These are phyloP conservation scores for Pythium periplocum DNA, from an alignment of 352 stramenopile species.

Conservation along the genomic window DNA sequence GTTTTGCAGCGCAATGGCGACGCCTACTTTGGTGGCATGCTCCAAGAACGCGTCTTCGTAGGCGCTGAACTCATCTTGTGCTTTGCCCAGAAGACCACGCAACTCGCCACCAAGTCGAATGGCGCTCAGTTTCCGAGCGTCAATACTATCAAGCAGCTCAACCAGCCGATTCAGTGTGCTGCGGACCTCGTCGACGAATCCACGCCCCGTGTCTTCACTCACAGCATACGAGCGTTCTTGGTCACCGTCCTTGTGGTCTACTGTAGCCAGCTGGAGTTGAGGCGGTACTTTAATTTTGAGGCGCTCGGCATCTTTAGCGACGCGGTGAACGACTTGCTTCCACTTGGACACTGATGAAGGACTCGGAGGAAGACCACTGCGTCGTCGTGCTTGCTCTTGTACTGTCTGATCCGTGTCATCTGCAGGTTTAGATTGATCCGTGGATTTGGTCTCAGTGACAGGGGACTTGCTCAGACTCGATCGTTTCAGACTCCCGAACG, in stretches of 20 bases:
- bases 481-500: conserved; percentile 50
- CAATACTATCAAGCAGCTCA: conserved; percentile 47
- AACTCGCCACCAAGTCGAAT: conserved; percentile 68
- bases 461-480: conserved; percentile 16
- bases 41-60: conserved; percentile 59
- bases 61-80: conserved; percentile 66
- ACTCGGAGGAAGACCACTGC: background rate
- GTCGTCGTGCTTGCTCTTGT: background rate
- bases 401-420: background rate
- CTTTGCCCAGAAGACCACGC: conserved; percentile 71
- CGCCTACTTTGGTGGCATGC: conserved; percentile 39
- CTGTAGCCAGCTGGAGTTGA: too few species aligned
- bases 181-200: conserved; percentile 17
- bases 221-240: too few species aligned
- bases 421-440: too few species aligned
- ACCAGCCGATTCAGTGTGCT: conserved; percentile 43
- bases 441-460: too few species aligned
- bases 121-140: conserved; percentile 52
- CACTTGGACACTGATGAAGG: conserved; percentile 8
- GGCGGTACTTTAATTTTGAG: conserved; percentile 14
- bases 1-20: conserved; percentile 73
- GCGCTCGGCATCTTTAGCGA: conserved; percentile 4
- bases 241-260: too few species aligned
- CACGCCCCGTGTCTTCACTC: too few species aligned
- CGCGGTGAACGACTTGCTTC: conserved; percentile 6